Conservation (phyloP, 2,329 filamentous ascomycete species). For the Scortechinia acanthostroma region DNA sequence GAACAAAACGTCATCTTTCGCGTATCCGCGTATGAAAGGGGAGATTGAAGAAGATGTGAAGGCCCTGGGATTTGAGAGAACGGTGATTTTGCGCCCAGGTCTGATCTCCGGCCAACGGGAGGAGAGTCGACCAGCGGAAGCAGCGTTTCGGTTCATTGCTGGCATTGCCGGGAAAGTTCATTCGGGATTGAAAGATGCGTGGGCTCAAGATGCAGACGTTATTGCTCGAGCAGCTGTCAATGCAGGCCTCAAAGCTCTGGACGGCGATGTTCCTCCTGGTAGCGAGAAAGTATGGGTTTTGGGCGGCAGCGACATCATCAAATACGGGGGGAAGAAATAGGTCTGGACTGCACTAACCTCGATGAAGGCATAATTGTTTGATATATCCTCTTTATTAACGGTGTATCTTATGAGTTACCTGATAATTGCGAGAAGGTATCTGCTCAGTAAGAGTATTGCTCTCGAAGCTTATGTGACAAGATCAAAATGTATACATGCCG, state of each 20-base stretch:
- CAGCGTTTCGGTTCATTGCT: constrained; percentile 39
- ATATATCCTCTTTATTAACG: neutral
- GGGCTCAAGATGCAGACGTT: constrained; percentile 58
- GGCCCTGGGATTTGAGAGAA: constrained; percentile 50
- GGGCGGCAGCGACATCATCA: constrained; percentile 37
- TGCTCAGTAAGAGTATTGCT: too few species aligned
- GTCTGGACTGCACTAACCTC: neutral
- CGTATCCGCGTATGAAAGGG: constrained; percentile 58
- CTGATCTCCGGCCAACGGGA: constrained; percentile 48
- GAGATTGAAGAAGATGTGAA: constrained; percentile 59
- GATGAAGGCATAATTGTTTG: neutral
- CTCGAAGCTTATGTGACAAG: too few species aligned
- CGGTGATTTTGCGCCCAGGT: constrained; percentile 52
- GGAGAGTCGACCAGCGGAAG: constrained; percentile 45
- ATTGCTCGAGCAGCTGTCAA: constrained; percentile 45
- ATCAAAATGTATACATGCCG: too few species aligned
- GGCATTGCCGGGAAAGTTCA: constrained; percentile 33
- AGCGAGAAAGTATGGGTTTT: constrained; percentile 36
- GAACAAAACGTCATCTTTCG: constrained; percentile 31
- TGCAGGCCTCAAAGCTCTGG: constrained; percentile 32
- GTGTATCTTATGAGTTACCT: neutral
- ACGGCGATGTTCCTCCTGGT: constrained; percentile 23
- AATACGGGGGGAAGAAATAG: constrained; percentile 6
- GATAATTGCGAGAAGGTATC: too few species aligned
- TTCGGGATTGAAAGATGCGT: constrained; percentile 45